phyloP scores from a whole-genome alignment of 2,329 filamentous ascomycete genomes.

The Fusarium bactridioides region DNA sequence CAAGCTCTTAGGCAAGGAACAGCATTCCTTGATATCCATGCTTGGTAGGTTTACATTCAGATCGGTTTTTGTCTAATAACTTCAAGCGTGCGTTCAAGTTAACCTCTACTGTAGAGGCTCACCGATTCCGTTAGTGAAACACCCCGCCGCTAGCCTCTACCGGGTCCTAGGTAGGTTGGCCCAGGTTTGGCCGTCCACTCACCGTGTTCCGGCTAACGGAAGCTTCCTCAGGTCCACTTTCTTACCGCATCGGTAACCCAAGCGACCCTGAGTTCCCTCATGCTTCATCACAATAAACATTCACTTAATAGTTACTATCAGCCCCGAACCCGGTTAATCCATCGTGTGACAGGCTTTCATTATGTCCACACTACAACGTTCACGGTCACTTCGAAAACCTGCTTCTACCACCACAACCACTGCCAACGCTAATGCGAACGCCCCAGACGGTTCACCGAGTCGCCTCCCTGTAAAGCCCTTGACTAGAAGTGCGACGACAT shows the following conservation, averaged over 20 bases:
- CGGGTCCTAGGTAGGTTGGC: not conserved
- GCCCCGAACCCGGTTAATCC: not conserved
- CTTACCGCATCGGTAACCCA: slow-evolving; percentile 25
- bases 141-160: not conserved
- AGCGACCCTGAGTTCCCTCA: slow-evolving; percentile 22
- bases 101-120: not conserved
- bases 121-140: not conserved
- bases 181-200: not conserved
- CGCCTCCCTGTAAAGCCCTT: slow-evolving; percentile 58
- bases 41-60: not conserved
- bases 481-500: slow-evolving; percentile 45
- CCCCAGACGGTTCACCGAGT: slow-evolving; percentile 53
- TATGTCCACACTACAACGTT: slow-evolving; percentile 57
- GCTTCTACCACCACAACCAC: slow-evolving; percentile 26
- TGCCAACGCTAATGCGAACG: slow-evolving; percentile 10
- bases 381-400: slow-evolving; percentile 59
- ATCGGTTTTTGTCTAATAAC: not conserved
- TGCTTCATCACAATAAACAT: slow-evolving; percentile 26
- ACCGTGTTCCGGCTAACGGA: slow-evolving; percentile 18
- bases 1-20: not conserved
- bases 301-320: slow-evolving; percentile 9
- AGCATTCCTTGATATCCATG: not conserved
- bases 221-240: not conserved
- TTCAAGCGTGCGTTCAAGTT: not conserved
- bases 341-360: slow-evolving; percentile 1